Base-by-base conservation (phyloP, 1,284 basidiomycete species). In the Pseudozyma sp. region DNA sequence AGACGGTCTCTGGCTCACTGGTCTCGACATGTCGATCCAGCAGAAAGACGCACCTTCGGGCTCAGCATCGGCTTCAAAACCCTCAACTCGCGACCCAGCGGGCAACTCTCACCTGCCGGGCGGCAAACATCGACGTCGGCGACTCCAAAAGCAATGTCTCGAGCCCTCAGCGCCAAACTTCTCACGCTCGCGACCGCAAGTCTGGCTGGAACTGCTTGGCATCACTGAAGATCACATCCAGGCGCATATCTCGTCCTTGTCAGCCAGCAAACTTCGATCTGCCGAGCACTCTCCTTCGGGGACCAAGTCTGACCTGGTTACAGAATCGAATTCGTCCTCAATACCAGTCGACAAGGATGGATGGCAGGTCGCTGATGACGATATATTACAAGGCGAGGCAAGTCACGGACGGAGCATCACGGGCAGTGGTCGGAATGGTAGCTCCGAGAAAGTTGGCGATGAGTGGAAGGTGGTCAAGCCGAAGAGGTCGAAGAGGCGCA, bases 341-440 rank as follows among this genome's bases (percentile, higher is more conserved):
- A 53, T 69, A 31, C 63, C 67, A 1, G 13, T 74, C 40, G 70
- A 77, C 43, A 53, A 62, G 44, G 75, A 77, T 37, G 70, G 75
- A 0, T 74, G 75, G 70, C 75, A 74, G 60, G 54, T 77, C 9
- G 63, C 69, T 3, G 17, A 33, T n/a, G 40, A 43, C 16, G 47
- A 63, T 7, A 17, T 59, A 0, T 45, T 68, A 1, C 11, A 24
- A 5, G 30, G 7, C 9, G 35, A 34, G 0, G 29, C 4, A 4
- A 17, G 17, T 16, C 4, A 34, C 4, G 5, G 33, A 19, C 7
- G 13, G 7, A 34, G 17, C 10, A 10, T 0, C 8, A 19, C 14
- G 5, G 19, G 5, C 5, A 17, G 34, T 19, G 37, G 10, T 13
- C 17, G 5, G 5, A 48, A 47, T 11, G 19, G 10, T 17, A 16